Percentiles rank a stretch among this genome's conserved stretches.
Evolutionary conservation across 1,284 basidiomycete genomes (phyloP).

Genomic region (Butyriboletus appendiculatus): DNA sequence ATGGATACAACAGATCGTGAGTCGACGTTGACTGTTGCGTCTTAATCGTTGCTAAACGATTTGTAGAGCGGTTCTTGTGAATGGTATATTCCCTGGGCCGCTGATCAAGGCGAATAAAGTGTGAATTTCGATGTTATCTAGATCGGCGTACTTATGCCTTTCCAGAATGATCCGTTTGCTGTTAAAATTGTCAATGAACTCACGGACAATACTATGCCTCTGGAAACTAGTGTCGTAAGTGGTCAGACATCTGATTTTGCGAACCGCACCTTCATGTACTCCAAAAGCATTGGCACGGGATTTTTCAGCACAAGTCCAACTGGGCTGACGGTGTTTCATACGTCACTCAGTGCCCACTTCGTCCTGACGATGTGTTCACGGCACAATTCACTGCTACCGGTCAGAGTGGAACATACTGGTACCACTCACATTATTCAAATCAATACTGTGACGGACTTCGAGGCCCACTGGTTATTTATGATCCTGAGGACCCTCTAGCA

Average conservation of each 20-base stretch:
- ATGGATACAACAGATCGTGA: conserved; percentile 38
- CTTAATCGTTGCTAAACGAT: background rate
- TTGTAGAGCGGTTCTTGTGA: conserved; percentile 26
- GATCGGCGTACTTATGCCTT: background rate
- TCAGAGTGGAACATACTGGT: conserved; percentile 38
- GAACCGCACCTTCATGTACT: background rate
- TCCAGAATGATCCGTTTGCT: conserved; percentile 21
- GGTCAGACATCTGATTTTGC: background rate
- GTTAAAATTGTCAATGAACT: conserved; percentile 35
- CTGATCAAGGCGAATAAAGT: conserved; percentile 30
- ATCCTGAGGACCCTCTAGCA: conserved; percentile 37
- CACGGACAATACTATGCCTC: conserved; percentile 33
- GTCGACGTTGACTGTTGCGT: background rate
- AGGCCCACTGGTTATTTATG: conserved; percentile 43
- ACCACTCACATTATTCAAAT: conserved; percentile 33
- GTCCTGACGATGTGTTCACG: conserved; percentile 24
- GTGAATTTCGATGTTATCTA: background rate
- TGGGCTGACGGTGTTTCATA: conserved; percentile 35
- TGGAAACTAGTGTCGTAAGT: conserved; percentile 38
- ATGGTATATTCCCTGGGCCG: conserved; percentile 29
- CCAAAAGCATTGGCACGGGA: conserved; percentile 38
- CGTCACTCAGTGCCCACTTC: conserved; percentile 38
- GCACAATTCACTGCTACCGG: conserved; percentile 20
- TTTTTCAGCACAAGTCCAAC: conserved; percentile 31
- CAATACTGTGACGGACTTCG: conserved; percentile 52